phyloP scores from a whole-genome alignment of 75 land plant genomes.

The Selaginella moellendorffii region DNA sequence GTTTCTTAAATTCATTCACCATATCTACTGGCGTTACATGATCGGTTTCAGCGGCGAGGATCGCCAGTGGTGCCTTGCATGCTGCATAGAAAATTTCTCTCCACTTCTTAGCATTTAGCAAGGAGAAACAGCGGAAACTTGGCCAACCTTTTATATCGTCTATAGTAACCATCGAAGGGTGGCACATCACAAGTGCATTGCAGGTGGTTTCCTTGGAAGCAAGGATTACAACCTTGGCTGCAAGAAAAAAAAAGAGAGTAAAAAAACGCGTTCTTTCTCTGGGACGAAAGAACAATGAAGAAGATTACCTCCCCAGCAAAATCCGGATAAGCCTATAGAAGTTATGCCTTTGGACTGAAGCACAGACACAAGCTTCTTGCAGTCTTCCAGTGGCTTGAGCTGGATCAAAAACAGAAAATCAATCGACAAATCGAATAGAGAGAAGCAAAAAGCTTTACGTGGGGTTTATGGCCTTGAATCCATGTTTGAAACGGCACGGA shows the following conservation, averaged over 20 bases:
- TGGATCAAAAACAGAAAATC: not conserved
- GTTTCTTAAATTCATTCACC: conserved; percentile 36
- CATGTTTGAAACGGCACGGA: not conserved
- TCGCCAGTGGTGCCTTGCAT: conserved; percentile 36
- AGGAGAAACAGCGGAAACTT: too few relatives aligned
- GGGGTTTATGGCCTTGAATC: not conserved
- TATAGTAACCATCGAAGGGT: conserved; percentile 36
- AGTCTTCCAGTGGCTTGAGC: not conserved
- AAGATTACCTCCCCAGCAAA: not conserved
- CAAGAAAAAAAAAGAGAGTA: not conserved
- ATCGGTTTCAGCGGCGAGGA: conserved; percentile 68
- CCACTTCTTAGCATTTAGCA: too few relatives aligned
- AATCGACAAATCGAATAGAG: not conserved
- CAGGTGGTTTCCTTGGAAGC: conserved; percentile 4
- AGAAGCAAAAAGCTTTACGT: not conserved
- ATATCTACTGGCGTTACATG: conserved; percentile 39
- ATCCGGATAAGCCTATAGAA: not conserved
- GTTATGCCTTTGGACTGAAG: not conserved
- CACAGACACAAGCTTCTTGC: not conserved
- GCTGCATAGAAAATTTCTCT: conserved; percentile 27
- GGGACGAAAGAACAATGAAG: not conserved
- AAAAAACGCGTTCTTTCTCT: too few relatives aligned
- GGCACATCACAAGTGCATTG: conserved; percentile 42
- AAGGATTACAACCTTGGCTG: not conserved
- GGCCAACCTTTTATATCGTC: conserved; percentile 45